Percentiles rank a stretch among this genome's conserved stretches.
Conservation (phyloP, 441 rosid genomes). For the Gossypium schwendimanii region DNA sequence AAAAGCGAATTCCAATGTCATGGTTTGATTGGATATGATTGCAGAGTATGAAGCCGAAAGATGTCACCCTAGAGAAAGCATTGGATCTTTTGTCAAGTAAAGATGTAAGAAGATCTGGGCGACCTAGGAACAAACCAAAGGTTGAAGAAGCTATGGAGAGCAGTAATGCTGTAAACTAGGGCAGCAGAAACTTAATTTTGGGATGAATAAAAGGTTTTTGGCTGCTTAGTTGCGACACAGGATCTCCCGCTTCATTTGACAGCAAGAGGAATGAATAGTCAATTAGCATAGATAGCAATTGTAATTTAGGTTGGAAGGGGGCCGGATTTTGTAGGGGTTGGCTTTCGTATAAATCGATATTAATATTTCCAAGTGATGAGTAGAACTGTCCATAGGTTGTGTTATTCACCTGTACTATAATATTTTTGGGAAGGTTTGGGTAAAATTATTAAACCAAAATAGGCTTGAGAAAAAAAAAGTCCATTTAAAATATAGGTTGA, state of each 20-base stretch:
- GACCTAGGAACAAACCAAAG: conserved; percentile 56
- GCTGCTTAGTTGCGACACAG: neutral
- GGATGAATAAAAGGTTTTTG: neutral
- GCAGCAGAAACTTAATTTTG: conserved; percentile 3
- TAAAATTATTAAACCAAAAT: too few species aligned
- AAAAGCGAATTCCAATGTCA: neutral
- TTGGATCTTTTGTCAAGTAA: conserved; percentile 59
- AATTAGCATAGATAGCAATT: neutral
- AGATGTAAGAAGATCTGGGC: conserved; percentile 51
- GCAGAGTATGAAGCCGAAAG: conserved; percentile 61
- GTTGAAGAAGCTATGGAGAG: conserved; percentile 47
- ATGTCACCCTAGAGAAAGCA: conserved; percentile 67
- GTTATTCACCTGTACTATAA: too few species aligned
- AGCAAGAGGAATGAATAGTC: neutral
- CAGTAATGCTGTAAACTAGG: conserved; percentile 10
- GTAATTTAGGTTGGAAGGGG: neutral
- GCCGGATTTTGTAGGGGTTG: neutral
- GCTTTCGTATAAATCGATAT: neutral
- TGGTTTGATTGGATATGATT: conserved; percentile 11
- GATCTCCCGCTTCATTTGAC: neutral
- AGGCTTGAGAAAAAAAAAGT: too few species aligned
- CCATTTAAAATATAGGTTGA: too few species aligned
- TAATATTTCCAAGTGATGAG: neutral
- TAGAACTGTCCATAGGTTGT: too few species aligned
- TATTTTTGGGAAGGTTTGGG: too few species aligned